Conservation (phyloP, 2,329 filamentous ascomycete species). For the Tolypocladium paradoxum region DNA sequence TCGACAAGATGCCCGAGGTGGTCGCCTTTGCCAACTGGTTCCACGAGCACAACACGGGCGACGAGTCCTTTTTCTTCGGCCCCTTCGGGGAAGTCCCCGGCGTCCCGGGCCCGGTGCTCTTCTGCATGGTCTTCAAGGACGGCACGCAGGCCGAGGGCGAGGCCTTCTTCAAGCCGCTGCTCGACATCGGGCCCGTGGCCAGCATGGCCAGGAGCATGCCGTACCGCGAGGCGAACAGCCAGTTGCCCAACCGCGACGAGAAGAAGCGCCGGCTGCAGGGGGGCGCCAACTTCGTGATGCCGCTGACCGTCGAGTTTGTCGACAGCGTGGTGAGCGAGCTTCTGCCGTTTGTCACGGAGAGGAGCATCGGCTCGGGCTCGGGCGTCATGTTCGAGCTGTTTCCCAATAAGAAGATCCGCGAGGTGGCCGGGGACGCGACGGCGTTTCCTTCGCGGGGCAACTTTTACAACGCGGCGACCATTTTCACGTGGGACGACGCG, state of each 20-base stretch:
- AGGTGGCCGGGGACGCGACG: constrained; percentile 23
- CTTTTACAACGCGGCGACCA: constrained; percentile 31
- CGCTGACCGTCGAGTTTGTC: constrained; percentile 18
- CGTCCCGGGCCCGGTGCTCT: neutral
- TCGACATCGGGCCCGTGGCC: constrained; percentile 22
- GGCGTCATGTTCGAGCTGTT: constrained; percentile 25
- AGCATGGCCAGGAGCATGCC: constrained; percentile 26
- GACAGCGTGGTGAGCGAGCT: constrained; percentile 18
- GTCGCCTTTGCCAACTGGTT: constrained; percentile 19
- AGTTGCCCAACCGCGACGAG: constrained; percentile 18
- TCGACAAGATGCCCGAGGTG: constrained; percentile 14
- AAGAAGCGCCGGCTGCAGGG: constrained; percentile 24
- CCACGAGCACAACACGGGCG: constrained; percentile 13
- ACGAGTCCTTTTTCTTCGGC: constrained; percentile 8
- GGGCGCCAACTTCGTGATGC: constrained; percentile 29
- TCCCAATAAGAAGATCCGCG: constrained; percentile 18
- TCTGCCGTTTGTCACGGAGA: constrained; percentile 11
- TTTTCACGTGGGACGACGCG: constrained; percentile 28
- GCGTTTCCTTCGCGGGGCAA: constrained; percentile 33
- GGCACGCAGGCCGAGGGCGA: constrained; percentile 23
- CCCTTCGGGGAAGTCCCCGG: constrained; percentile 20
- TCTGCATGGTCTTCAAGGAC: constrained; percentile 6
- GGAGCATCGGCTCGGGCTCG: constrained; percentile 11
- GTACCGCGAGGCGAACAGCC: constrained; percentile 26
- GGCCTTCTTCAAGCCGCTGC: constrained; percentile 21